Evolutionary conservation across 805 yeast species (phyloP).

Genomic region (Saccharomyces kudriavzevii): DNA sequence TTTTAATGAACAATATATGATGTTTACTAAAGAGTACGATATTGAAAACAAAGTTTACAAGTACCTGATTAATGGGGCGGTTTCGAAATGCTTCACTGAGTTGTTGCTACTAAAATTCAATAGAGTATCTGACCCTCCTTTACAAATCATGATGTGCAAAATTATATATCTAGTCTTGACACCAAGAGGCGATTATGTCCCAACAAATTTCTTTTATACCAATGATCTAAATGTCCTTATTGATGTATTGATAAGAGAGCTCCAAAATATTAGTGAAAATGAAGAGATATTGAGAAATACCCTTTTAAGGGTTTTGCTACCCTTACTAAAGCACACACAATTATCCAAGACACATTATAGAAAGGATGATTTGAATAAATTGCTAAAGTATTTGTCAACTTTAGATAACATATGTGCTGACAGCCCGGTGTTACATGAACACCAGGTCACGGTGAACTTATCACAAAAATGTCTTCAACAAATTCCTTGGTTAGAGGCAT

Average conservation of each 20-base stretch:
- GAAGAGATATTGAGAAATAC: slow-evolving; percentile 56
- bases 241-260: slow-evolving; percentile 75
- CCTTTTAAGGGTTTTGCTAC: slow-evolving; percentile 65
- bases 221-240: slow-evolving; percentile 80
- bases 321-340: slow-evolving; percentile 60
- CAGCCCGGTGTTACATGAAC: slow-evolving; percentile 17
- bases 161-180: slow-evolving; percentile 68
- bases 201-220: slow-evolving; percentile 63
- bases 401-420: slow-evolving; percentile 22
- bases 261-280: slow-evolving; percentile 57
- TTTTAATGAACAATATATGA: slow-evolving; percentile 83
- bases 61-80: slow-evolving; percentile 38
- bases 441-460: slow-evolving; percentile 35
- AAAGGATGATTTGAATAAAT: slow-evolving; percentile 41
- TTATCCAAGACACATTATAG: slow-evolving; percentile 51
- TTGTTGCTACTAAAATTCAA: slow-evolving; percentile 69
- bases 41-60: slow-evolving; percentile 47
- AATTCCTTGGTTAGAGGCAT: slow-evolving; percentile 29
- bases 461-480: slow-evolving; percentile 33
- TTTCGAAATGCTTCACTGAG: slow-evolving; percentile 52
- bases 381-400: slow-evolving; percentile 40
- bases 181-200: slow-evolving; percentile 36
- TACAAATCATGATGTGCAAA: slow-evolving; percentile 73
- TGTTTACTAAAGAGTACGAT: slow-evolving; percentile 34
- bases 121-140: slow-evolving; percentile 57